phyloP scores from a whole-genome alignment of 495 filamentous ascomycete species.

The Niebla homalea region DNA sequence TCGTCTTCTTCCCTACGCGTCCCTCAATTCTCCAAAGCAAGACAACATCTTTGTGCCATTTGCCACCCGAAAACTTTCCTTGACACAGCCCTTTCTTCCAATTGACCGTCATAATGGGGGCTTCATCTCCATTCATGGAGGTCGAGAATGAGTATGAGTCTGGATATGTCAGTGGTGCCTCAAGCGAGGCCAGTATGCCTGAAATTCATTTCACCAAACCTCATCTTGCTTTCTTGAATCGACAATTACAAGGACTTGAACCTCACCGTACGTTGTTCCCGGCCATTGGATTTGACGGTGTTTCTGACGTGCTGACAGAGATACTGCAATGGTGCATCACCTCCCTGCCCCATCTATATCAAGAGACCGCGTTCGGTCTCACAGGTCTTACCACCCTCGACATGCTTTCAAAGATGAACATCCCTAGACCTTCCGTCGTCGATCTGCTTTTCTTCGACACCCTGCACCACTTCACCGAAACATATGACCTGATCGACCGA shows the following conservation, averaged over 20 bases:
- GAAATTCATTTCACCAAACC: conserved; percentile 76
- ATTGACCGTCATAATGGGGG: not conserved
- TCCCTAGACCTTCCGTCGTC: conserved; percentile 51
- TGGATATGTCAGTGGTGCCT: conserved; percentile 70
- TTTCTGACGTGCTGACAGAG: conserved; percentile 36
- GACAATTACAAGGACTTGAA: conserved; percentile 69
- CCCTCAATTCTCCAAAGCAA: not conserved
- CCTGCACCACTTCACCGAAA: conserved; percentile 89
- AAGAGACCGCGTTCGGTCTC: conserved; percentile 94
- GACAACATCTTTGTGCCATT: no score
- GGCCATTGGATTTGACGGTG: not conserved
- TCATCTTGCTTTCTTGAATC: conserved; percentile 82
- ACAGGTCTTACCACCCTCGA: conserved; percentile 89
- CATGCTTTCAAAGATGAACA: conserved; percentile 78
- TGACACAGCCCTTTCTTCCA: no score
- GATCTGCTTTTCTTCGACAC: conserved; percentile 97
- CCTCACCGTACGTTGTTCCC: conserved; percentile 43
- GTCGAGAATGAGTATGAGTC: conserved; percentile 52
- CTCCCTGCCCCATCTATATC: conserved; percentile 81
- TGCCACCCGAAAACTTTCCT: no score
- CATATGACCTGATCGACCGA: conserved; percentile 65
- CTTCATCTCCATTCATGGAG: conserved; percentile 10
- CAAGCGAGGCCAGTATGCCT: conserved; percentile 49
- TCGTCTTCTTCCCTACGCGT: not conserved
- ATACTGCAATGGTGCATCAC: conserved; percentile 85